phyloP scores from a whole-genome alignment of 768 basidiomycete genomes.

The Hortiboletus flavorubellus region DNA sequence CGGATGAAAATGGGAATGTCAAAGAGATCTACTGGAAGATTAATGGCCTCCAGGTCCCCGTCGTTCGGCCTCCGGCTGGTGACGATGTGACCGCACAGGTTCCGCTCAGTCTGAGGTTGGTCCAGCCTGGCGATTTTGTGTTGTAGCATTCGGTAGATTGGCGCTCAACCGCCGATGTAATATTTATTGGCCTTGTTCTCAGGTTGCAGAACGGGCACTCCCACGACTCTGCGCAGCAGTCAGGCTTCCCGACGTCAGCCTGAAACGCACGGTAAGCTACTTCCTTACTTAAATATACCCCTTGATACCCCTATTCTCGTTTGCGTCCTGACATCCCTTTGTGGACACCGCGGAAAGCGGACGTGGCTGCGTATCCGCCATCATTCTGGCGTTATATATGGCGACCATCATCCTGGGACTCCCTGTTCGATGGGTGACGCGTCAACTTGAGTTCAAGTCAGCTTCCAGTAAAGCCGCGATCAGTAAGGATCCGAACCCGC shows the following conservation, averaged over 20 bases:
- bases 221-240: no score
- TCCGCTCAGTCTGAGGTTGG: slow-evolving; percentile 30
- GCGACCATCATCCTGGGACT: background rate
- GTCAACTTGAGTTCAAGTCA: background rate
- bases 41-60: slow-evolving; percentile 36
- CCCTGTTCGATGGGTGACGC: no score
- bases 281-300: background rate
- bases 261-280: background rate
- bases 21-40: slow-evolving; percentile 39
- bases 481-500: background rate
- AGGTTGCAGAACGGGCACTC: background rate
- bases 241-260: background rate
- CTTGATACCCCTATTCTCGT: background rate
- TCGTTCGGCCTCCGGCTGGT: slow-evolving; percentile 34
- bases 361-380: background rate
- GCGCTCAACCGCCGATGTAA: background rate
- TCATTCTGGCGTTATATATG: background rate
- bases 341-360: background rate
- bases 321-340: no score
- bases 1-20: slow-evolving; percentile 26
- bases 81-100: slow-evolving; percentile 33
- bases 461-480: background rate
- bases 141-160: slow-evolving; percentile 1
- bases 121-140: slow-evolving; percentile 28
- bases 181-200: background rate